Evolutionary conservation across 2,329 filamentous ascomycete species (phyloP).

Genomic region (Colletotrichum noveboracense): DNA sequence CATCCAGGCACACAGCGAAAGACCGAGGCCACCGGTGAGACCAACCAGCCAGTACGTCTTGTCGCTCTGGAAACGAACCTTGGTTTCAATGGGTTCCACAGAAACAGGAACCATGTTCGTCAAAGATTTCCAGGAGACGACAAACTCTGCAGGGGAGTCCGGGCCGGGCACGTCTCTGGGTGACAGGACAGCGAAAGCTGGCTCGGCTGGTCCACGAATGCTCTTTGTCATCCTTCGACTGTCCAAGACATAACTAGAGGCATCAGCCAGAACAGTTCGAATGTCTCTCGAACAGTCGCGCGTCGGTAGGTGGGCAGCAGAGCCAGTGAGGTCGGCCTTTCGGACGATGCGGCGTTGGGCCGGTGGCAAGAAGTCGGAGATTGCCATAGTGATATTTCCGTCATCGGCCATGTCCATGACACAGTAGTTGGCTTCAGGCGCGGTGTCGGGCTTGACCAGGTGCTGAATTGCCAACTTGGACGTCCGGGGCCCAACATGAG

Average conservation of each 20-base stretch:
- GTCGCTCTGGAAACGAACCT: not conserved
- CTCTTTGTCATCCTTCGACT: not conserved
- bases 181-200: not conserved
- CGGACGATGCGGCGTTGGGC: not conserved
- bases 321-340: not conserved
- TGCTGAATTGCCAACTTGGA: not conserved
- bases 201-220: not conserved
- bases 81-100: not conserved
- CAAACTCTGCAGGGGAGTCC: not conserved
- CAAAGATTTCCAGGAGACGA: not conserved
- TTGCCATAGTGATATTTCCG: not conserved
- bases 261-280: not conserved
- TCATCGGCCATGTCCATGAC: not conserved
- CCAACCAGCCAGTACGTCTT: slow-evolving; percentile 36
- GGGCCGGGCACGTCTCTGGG: not conserved
- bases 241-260: not conserved
- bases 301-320: not conserved
- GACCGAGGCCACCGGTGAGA: slow-evolving; percentile 33
- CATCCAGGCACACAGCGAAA: slow-evolving; percentile 41
- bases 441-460: not conserved
- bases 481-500: not conserved
- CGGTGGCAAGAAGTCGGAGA: not conserved
- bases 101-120: not conserved
- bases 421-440: not conserved
- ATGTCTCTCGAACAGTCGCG: not conserved